Conservation (phyloP, 2,329 filamentous ascomycete species). For the Colletotrichum viniferum region DNA sequence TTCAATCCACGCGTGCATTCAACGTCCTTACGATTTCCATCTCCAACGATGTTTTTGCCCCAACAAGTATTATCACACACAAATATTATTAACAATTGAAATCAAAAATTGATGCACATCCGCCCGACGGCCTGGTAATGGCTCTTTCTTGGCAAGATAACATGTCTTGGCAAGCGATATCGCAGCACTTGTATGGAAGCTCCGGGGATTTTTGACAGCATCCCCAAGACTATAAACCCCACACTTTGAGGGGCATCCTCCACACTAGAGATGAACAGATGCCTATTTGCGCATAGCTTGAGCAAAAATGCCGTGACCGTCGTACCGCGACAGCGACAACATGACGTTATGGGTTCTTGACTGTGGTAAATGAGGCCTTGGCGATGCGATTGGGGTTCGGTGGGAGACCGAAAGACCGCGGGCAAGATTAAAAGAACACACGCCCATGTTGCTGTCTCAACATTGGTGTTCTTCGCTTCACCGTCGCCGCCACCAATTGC, state of each 20-base stretch:
- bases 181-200: neutral
- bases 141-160: constrained; percentile 11
- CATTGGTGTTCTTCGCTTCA: neutral
- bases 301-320: neutral
- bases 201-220: neutral
- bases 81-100: neutral
- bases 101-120: neutral
- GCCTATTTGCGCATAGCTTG: constrained; percentile 12
- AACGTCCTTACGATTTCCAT: neutral
- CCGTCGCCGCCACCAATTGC: neutral
- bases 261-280: constrained; percentile 5
- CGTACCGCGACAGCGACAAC: neutral
- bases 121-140: neutral
- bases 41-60: neutral
- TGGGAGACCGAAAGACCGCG: neutral
- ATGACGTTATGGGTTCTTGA: neutral
- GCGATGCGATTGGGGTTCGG: neutral
- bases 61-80: neutral
- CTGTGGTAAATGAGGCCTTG: neutral
- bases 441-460: neutral
- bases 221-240: neutral
- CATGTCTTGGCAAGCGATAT: constrained; percentile 9
- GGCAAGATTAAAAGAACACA: neutral
- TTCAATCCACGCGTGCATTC: neutral
- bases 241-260: constrained; percentile 11